These are phyloP conservation scores for Begonia fuchsioides DNA, from an alignment of 306 rosid genomes.

Conservation along the genomic window DNA sequence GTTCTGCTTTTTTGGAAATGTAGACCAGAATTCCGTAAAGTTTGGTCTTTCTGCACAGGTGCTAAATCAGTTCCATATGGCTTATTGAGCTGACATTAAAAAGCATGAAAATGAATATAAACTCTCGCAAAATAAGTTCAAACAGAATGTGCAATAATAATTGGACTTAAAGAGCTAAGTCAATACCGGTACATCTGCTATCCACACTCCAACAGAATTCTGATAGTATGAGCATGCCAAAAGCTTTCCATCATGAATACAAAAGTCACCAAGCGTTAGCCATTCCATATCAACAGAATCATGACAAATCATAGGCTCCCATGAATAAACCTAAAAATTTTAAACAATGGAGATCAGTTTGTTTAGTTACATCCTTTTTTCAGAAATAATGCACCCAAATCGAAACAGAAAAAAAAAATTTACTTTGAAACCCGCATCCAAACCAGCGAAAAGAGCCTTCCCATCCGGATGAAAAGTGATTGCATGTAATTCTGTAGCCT, in stretches of 20 bases:
- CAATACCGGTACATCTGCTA: conserved; percentile 68
- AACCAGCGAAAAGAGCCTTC: conserved; percentile 72
- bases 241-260: conserved; percentile 85
- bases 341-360: not conserved
- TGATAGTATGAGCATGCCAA: conserved; percentile 77
- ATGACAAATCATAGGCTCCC: conserved; percentile 92
- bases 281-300: conserved; percentile 93
- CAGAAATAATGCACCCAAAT: not conserved
- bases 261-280: conserved; percentile 78
- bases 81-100: conserved; percentile 47
- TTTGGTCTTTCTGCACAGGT: conserved; percentile 28
- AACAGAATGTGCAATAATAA: too few species aligned
- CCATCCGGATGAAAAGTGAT: conserved; percentile 91
- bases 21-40: conserved; percentile 27
- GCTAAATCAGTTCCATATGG: conserved; percentile 54
- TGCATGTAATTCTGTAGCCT: conserved; percentile 75
- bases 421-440: conserved; percentile 84
- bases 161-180: too few species aligned
- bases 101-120: conserved; percentile 4
- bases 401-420: not conserved
- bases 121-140: too few species aligned
- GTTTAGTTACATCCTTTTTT: not conserved
- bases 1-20: conserved; percentile 19
- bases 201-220: conserved; percentile 95
- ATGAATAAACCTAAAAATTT: conserved; percentile 60